Percentiles rank a stretch among this genome's conserved stretches.
Conservation (phyloP, 2,329 filamentous ascomycete species). For the Colletotrichum cereale region DNA sequence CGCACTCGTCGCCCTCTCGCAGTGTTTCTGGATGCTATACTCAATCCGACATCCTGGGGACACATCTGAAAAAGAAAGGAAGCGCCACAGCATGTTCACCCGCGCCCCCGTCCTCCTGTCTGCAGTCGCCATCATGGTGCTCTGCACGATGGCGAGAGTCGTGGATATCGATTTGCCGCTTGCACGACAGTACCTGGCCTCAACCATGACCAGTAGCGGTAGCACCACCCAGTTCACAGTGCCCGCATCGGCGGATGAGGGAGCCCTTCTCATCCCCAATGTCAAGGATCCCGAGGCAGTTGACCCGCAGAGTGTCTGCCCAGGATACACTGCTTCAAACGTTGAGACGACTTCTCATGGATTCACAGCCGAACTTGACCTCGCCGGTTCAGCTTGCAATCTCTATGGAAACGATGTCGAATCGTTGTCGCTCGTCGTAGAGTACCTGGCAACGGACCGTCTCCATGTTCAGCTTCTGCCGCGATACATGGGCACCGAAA, state of each 20-base stretch:
- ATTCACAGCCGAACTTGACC: slow-evolving; percentile 76
- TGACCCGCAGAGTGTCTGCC: slow-evolving; percentile 61
- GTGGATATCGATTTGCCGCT: slow-evolving; percentile 3
- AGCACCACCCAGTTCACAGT: slow-evolving; percentile 19
- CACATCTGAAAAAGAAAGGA: slow-evolving; percentile 3
- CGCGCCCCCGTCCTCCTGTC: slow-evolving; percentile 19
- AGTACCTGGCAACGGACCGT: slow-evolving; percentile 74
- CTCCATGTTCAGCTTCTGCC: slow-evolving; percentile 79
- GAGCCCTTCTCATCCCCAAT: slow-evolving; percentile 34
- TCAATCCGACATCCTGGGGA: not conserved
- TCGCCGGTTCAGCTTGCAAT: slow-evolving; percentile 80
- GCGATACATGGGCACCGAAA: slow-evolving; percentile 69
- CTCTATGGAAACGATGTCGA: slow-evolving; percentile 82
- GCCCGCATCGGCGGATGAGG: slow-evolving; percentile 17
- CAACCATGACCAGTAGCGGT: not conserved
- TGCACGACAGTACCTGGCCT: slow-evolving; percentile 15
- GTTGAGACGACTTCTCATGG: slow-evolving; percentile 64
- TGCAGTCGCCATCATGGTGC: slow-evolving; percentile 21
- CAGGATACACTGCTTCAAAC: slow-evolving; percentile 76
- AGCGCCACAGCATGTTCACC: not conserved
- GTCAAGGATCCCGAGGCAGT: slow-evolving; percentile 29
- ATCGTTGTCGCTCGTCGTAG: slow-evolving; percentile 74
- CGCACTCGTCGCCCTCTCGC: slow-evolving; percentile 23
- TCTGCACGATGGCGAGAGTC: slow-evolving; percentile 27
- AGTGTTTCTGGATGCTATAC: slow-evolving; percentile 26